Conservation (phyloP, 2,329 filamentous ascomycete genomes). For the Pseudopithomyces maydicus region DNA sequence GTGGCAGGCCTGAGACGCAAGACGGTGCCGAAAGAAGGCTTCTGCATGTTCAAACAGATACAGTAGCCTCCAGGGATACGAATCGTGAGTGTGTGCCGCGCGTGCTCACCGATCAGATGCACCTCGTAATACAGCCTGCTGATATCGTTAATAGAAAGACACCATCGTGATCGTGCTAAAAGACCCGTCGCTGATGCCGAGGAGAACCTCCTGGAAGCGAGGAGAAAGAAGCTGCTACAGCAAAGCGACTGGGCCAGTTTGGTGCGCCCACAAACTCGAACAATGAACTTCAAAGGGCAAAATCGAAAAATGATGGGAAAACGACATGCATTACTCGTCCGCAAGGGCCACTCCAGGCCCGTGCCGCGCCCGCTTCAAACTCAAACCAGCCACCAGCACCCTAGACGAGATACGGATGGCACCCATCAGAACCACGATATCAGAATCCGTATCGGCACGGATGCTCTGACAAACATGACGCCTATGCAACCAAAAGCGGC, state of each 20-base stretch:
- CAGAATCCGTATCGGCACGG: constrained; percentile 42
- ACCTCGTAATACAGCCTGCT: constrained; percentile 11
- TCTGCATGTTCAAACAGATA: not conserved
- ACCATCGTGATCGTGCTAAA: constrained; percentile 8
- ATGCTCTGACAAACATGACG: constrained; percentile 36
- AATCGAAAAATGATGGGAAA: constrained; percentile 41
- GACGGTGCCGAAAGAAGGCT: not conserved
- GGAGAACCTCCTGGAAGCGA: constrained; percentile 29
- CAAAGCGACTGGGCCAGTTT: constrained; percentile 44
- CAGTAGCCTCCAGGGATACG: not conserved
- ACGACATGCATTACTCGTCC: constrained; percentile 16
- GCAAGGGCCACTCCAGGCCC: not conserved
- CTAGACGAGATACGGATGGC: constrained; percentile 17
- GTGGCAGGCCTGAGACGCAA: not conserved
- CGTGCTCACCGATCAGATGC: constrained; percentile 16
- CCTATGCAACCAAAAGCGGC: constrained; percentile 12
- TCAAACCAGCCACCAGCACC: constrained; percentile 2
- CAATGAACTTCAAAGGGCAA: constrained; percentile 30
- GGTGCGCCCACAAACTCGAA: constrained; percentile 30
- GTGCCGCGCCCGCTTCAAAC: not conserved
- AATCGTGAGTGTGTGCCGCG: constrained; percentile 13
- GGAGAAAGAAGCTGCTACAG: constrained; percentile 34
- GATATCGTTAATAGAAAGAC: constrained; percentile 3
- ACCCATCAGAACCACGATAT: constrained; percentile 29
- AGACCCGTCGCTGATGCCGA: constrained; percentile 19